Evolutionary conservation across 805 yeast genomes (phyloP).

Genomic region (Scheffersomyces stipitis): DNA sequence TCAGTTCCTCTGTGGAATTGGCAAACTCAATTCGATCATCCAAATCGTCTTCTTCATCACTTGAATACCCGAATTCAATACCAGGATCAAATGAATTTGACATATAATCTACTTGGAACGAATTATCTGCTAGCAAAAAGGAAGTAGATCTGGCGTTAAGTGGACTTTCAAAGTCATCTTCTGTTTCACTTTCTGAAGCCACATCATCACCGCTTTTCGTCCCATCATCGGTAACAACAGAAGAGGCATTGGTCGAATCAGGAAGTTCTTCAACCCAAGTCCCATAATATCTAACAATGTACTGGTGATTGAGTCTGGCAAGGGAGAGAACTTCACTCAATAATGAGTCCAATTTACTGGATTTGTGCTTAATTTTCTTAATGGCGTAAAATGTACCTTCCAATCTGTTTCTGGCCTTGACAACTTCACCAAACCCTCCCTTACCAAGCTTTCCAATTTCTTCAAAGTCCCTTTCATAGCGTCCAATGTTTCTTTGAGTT

Average conservation of each 20-base stretch:
- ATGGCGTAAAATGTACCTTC: slow-evolving; percentile 96
- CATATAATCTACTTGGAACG: slow-evolving; percentile 60
- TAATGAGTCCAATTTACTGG: slow-evolving; percentile 75
- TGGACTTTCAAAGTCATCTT: slow-evolving; percentile 21
- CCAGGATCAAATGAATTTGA: slow-evolving; percentile 62
- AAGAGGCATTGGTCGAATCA: slow-evolving; percentile 10
- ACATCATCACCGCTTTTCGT: slow-evolving; percentile 22
- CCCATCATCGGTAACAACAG: slow-evolving; percentile 22
- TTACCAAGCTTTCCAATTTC: slow-evolving; percentile 88
- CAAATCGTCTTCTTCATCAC: slow-evolving; percentile 26
- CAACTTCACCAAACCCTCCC: slow-evolving; percentile 98
- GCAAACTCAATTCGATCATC: slow-evolving; percentile 36
- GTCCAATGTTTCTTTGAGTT: slow-evolving; percentile 41
- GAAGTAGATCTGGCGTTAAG: slow-evolving; percentile 19
- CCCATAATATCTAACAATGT: slow-evolving; percentile 93
- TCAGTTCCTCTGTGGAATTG: slow-evolving; percentile 13
- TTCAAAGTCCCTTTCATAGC: slow-evolving; percentile 92
- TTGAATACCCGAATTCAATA: slow-evolving; percentile 50
- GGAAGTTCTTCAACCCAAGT: slow-evolving; percentile 91
- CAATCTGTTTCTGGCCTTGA: slow-evolving; percentile 88
- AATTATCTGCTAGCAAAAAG: slow-evolving; percentile 16
- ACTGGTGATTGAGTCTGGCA: slow-evolving; percentile 91
- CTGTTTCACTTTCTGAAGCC: slow-evolving; percentile 6
- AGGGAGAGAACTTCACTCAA: slow-evolving; percentile 88
- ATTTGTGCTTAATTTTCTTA: slow-evolving; percentile 83